Conservation (phyloP, 352 stramenopile species). For the Globisporangium echinulatum region DNA sequence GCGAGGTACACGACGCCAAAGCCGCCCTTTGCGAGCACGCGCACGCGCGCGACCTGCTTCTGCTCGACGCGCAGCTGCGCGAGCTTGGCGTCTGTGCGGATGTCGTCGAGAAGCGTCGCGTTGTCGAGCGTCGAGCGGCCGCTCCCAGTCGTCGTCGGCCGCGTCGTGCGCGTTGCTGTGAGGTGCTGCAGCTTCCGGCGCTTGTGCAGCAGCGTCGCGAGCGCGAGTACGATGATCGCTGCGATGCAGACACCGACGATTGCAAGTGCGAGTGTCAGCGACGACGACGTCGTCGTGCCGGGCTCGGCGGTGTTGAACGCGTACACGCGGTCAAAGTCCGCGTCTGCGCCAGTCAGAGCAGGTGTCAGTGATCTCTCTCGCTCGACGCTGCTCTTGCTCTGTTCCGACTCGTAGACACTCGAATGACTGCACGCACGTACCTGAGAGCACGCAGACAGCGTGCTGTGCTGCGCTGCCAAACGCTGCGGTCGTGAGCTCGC, state of each 20-base stretch:
- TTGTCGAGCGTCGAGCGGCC: constrained; percentile 8
- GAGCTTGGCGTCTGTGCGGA: constrained; percentile 43
- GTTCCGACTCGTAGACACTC: too few species aligned
- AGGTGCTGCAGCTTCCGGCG: constrained; percentile 10
- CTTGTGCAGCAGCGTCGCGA: constrained; percentile 10
- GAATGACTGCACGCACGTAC: not conserved
- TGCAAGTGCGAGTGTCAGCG: constrained; percentile 4
- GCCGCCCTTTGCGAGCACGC: constrained; percentile 41
- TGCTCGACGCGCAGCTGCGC: constrained; percentile 41
- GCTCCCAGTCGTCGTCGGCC: constrained; percentile 2
- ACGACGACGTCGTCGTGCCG: not conserved
- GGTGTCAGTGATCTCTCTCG: not conserved
- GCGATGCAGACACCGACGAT: constrained; percentile 3
- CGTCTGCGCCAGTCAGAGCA: constrained; percentile 1
- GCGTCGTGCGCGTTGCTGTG: constrained; percentile 6
- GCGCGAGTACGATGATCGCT: constrained; percentile 1
- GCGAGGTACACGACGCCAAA: constrained; percentile 49
- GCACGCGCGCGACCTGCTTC: constrained; percentile 25
- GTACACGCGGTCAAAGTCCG: constrained; percentile 10
- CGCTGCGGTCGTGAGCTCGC: not conserved
- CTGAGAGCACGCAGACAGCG: constrained; percentile 10
- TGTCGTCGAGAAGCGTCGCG: constrained; percentile 32
- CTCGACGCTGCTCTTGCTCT: too few species aligned
- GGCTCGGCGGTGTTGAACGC: not conserved
- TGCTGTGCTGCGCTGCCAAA: not conserved